phyloP scores from a whole-genome alignment of 352 stramenopile species.

The Globisporangium cederbergense region DNA sequence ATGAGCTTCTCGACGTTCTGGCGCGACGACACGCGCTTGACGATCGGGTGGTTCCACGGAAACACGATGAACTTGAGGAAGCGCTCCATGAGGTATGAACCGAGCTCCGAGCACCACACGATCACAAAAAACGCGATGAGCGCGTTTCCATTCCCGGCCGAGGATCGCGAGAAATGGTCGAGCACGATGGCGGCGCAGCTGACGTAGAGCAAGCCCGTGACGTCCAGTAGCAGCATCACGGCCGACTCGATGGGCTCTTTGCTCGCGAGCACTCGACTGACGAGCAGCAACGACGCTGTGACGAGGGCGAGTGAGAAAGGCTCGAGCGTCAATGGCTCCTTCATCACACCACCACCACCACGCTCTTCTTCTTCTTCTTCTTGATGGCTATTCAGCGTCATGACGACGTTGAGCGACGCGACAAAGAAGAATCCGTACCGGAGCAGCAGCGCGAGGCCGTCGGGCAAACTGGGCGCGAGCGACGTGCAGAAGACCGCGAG shows the following conservation, averaged over 20 bases:
- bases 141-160: not conserved
- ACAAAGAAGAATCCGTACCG: conserved; percentile 53
- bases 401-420: conserved; percentile 46
- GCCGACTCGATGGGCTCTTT: conserved; percentile 64
- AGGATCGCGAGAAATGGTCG: conserved; percentile 43
- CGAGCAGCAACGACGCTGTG: conserved; percentile 36
- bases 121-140: conserved; percentile 49
- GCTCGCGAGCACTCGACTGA: conserved; percentile 44
- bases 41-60: conserved; percentile 53
- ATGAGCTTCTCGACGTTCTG: conserved; percentile 63
- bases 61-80: conserved; percentile 46
- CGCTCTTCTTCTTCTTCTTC: conserved; percentile 1
- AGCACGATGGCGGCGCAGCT: conserved; percentile 40
- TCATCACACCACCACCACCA: not conserved
- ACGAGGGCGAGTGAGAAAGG: conserved; percentile 52
- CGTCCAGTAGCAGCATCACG: conserved; percentile 52
- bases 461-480: conserved; percentile 42
- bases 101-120: conserved; percentile 54
- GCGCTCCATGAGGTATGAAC: conserved; percentile 42
- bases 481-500: conserved; percentile 31
- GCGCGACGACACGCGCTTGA: conserved; percentile 41
- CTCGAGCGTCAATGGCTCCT: conserved; percentile 35
- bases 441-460: conserved; percentile 38
- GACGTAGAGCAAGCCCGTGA: conserved; percentile 48
- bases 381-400: conserved; percentile 13